Base-by-base conservation (phyloP, 352 stramenopile species). In the Phytophthora sp. region DNA sequence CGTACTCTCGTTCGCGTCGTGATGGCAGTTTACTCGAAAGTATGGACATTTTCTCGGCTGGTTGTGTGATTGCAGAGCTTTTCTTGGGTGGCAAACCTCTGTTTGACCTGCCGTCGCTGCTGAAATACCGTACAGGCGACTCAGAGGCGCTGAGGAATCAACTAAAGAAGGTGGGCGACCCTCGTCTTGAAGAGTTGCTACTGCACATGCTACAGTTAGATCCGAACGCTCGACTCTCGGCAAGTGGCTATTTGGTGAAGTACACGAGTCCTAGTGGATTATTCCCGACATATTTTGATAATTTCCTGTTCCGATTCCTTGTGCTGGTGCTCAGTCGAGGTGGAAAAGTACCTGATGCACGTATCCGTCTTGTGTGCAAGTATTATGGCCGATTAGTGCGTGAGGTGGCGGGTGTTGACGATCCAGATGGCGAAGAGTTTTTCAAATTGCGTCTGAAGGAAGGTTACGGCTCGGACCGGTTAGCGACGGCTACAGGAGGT, bases 21-120 rank as follows among this genome's bases (percentile, higher is more conserved):
- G 82, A 93, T 64, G 84, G 87, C 8, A 84, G 67, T 49, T 76
- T 95, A 35, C 64, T 86, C 1, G 79, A 92, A 41, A 96, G 93
- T 11, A 99, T 99, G 96, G 98, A 99, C 79, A 95, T 99, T 46
- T 99, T 99, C 77, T 99, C 96, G 36, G 83, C 96, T 9, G 97
- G 97, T 9, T 99, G 98, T 77, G 93, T 99, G 4, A 98, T 99
- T 36, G 96, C 98, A 11, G 97, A 99, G 79, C 56, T 97, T 15
- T 98, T 98, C 67, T 75, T 99, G 15, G 98, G 97, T 64, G 97
- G 96, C 18, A 98, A 98, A 56, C 88, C 91, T 31, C 84, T 98
- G 13, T 91, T 99, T 44, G 97, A 99, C 74, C 76, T 99, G 4
- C 89, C 93, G 20, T 89, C 84, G n/a, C 63, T 98, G 13, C 71